Percentiles rank a stretch among this genome's conserved stretches.
These are phyloP conservation scores for Phytophthora hibernalis DNA, from an alignment of 352 stramenopile genomes.

Conservation along the genomic window DNA sequence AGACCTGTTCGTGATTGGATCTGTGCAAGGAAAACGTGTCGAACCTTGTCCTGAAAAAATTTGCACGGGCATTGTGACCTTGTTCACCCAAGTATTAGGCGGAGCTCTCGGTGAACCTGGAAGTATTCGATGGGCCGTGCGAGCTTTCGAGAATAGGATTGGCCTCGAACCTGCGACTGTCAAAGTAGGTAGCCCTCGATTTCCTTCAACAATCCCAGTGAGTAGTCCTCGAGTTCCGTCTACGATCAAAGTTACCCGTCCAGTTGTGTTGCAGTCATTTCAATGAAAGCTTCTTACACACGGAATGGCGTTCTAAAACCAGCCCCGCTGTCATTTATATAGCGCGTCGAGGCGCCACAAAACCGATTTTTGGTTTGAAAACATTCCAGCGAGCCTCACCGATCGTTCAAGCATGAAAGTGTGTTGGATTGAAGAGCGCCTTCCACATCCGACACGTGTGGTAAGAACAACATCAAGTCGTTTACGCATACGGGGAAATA, in stretches of 20 bases:
- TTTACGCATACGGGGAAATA: background rate
- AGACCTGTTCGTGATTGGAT: conserved; percentile 38
- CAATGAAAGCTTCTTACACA: conserved; percentile 4
- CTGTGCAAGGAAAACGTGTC: conserved; percentile 28
- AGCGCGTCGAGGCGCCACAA: background rate
- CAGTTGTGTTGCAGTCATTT: conserved; percentile 17
- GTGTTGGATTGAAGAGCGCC: background rate
- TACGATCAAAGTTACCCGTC: background rate
- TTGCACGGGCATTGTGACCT: conserved; percentile 26
- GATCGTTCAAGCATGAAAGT: conserved; percentile 14
- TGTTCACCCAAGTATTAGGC: conserved; percentile 32
- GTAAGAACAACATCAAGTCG: background rate
- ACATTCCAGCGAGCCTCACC: background rate
- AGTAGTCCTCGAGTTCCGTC: background rate
- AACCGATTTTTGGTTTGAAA: background rate
- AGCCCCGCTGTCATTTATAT: no score
- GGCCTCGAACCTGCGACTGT: conserved; percentile 10
- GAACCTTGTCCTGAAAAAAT: conserved; percentile 23
- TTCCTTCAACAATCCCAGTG: background rate
- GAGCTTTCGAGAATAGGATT: conserved; percentile 23
- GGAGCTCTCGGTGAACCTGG: conserved; percentile 4
- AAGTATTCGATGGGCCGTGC: conserved; percentile 7
- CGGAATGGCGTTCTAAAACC: background rate
- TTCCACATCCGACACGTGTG: background rate
- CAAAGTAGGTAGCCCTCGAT: conserved; percentile 9